Evolutionary conservation across 1,139 yeast species (phyloP).

Genomic region (Trichomonascaceae sp.): DNA sequence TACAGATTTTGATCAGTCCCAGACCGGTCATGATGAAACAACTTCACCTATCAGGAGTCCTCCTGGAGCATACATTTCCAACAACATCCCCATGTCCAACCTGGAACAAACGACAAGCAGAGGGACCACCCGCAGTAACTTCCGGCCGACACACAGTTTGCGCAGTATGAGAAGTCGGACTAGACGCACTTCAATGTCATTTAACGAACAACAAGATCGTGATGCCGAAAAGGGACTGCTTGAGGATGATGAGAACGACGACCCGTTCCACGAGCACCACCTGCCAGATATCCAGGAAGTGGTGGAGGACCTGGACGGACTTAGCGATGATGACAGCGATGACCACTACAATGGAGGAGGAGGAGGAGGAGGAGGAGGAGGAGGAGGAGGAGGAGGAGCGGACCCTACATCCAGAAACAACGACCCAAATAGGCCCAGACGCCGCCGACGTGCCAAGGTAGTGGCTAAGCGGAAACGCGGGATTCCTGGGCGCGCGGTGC

Average conservation of each 20-base stretch:
- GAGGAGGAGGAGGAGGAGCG: constrained; percentile 6
- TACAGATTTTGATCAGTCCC: no score
- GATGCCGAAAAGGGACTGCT: constrained; percentile 1
- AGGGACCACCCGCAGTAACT: no score
- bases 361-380: constrained; percentile 9
- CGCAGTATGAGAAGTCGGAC: constrained; percentile 2
- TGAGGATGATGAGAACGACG: constrained; percentile 17
- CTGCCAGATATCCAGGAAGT: constrained; percentile 20
- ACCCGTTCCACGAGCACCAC: constrained; percentile 8
- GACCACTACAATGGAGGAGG: constrained; percentile 5
- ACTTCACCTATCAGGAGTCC: no score
- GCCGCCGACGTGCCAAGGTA: constrained; percentile 4
- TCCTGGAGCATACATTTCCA: no score
- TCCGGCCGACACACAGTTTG: constrained; percentile 1
- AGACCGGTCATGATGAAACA: no score
- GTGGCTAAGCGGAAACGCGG: constrained; percentile 3
- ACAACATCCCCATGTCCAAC: no score
- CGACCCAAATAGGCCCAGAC: constrained; percentile 2
- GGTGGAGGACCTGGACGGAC: constrained; percentile 14
- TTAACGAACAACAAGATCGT: neutral
- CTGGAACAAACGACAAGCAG: no score
- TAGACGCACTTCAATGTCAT: constrained; percentile 5
- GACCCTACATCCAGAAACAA: constrained; percentile 1
- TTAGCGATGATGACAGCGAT: constrained; percentile 6
- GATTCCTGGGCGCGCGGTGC: constrained; percentile 9